Conservation (phyloP, 805 yeast genomes). For the Starmera caribaea region DNA sequence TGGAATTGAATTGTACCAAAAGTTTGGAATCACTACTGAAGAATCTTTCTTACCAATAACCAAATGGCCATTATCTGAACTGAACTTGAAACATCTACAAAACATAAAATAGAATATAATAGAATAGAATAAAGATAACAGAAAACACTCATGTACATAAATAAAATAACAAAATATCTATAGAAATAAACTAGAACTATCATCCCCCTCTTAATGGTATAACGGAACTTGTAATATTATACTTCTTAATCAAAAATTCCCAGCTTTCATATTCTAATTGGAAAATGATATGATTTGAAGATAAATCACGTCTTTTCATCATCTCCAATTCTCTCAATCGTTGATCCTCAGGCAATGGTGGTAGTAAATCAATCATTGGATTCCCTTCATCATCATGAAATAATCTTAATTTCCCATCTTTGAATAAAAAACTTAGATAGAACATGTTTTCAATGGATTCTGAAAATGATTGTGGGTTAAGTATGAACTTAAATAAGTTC, state of each 20-base stretch:
- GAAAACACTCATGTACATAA: slow-evolving; percentile 1
- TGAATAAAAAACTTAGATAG: slow-evolving; percentile 68
- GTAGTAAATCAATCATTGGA: slow-evolving; percentile 29
- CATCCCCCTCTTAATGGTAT: slow-evolving; percentile 30
- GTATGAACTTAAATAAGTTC: slow-evolving; percentile 52
- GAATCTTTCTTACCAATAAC: slow-evolving; percentile 54
- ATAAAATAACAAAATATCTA: background rate
- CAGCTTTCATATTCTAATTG: slow-evolving; percentile 61
- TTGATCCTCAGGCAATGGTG: slow-evolving; percentile 18
- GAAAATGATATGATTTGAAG: slow-evolving; percentile 58
- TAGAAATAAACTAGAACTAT: background rate
- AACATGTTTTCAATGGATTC: slow-evolving; percentile 81
- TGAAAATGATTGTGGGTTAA: slow-evolving; percentile 69
- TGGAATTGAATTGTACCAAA: slow-evolving; percentile 78
- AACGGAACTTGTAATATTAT: slow-evolving; percentile 45
- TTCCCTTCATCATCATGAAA: slow-evolving; percentile 40
- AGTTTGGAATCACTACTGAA: slow-evolving; percentile 29
- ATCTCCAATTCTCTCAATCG: slow-evolving; percentile 14
- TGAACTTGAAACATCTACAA: slow-evolving; percentile 12
- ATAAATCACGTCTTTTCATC: slow-evolving; percentile 18
- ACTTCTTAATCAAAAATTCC: slow-evolving; percentile 43
- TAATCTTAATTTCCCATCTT: slow-evolving; percentile 56
- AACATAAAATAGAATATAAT: slow-evolving; percentile 2
- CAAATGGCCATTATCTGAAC: slow-evolving; percentile 71
- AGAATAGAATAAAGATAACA: background rate